Conservation (phyloP, 305 asterid genomes). For the Solanum hybrid region DNA sequence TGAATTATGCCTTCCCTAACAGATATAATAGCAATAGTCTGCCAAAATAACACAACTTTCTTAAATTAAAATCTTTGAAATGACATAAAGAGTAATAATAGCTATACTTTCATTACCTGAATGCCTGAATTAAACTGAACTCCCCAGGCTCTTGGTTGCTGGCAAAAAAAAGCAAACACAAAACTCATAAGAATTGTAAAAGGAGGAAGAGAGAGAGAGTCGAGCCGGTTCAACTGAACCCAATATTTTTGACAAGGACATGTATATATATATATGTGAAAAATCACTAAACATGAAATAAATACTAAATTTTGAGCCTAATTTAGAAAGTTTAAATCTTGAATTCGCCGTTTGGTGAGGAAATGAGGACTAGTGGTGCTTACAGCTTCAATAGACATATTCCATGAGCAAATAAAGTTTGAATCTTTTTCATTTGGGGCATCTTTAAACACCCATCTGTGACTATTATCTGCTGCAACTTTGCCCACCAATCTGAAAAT, state of each 20-base stretch:
- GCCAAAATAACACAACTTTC: constrained; percentile 13
- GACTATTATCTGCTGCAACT: constrained; percentile 78
- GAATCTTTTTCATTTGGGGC: constrained; percentile 46
- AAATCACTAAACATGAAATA: not conserved
- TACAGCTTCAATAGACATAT: constrained; percentile 58
- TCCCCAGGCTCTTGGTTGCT: constrained; percentile 92
- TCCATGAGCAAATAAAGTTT: constrained; percentile 56
- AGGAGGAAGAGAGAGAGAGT: not conserved
- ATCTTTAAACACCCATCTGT: constrained; percentile 74
- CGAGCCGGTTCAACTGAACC: not conserved
- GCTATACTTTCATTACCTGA: constrained; percentile 32
- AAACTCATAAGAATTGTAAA: constrained; percentile 1
- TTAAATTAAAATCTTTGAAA: not conserved
- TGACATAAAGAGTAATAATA: not conserved
- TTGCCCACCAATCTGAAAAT: constrained; percentile 64
- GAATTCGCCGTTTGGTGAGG: not conserved
- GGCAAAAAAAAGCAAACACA: constrained; percentile 1
- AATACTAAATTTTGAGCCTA: not conserved
- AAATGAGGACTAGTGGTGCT: constrained; percentile 8
- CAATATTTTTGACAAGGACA: not conserved
- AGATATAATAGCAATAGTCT: constrained; percentile 71
- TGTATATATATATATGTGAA: not conserved
- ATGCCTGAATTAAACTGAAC: constrained; percentile 80
- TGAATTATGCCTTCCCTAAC: constrained; percentile 76
- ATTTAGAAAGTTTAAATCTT: not conserved